These are phyloP conservation scores for Pythium dissimile DNA, from an alignment of 352 stramenopile species.

Conservation along the genomic window DNA sequence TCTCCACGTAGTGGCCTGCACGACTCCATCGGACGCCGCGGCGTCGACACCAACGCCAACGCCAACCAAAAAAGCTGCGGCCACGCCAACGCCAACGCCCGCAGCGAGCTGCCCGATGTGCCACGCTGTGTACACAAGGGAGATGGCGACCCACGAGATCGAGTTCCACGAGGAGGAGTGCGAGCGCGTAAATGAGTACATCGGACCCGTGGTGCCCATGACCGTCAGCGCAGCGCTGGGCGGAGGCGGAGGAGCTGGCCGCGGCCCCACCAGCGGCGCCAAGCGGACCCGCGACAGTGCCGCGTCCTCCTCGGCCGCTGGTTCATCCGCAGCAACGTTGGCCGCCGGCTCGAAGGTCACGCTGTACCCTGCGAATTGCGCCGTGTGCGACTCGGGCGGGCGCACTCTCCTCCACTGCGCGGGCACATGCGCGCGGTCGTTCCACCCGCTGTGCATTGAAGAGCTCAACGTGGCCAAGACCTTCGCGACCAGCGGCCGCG, in stretches of 20 bases:
- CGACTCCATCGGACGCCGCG: not conserved
- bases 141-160: slow-evolving; percentile 48
- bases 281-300: slow-evolving; percentile 32
- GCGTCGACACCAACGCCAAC: not conserved
- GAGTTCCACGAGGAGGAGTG: slow-evolving; percentile 80
- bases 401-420: slow-evolving; percentile 55
- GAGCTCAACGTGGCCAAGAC: slow-evolving; percentile 30
- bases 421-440: slow-evolving; percentile 51
- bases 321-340: not conserved
- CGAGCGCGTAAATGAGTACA: slow-evolving; percentile 48
- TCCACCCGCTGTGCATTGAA: slow-evolving; percentile 61
- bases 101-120: slow-evolving; percentile 50
- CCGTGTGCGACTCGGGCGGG: slow-evolving; percentile 47
- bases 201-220: slow-evolving; percentile 7
- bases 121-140: slow-evolving; percentile 53
- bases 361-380: slow-evolving; percentile 55
- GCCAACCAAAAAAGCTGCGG: not conserved
- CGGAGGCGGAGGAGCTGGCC: not conserved
- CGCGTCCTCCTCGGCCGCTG: not conserved
- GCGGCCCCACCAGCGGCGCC: slow-evolving; percentile 6
- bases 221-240: not conserved
- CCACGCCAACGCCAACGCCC: not conserved
- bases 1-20: slow-evolving; percentile 54
- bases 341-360: slow-evolving; percentile 24
- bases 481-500: slow-evolving; percentile 2